phyloP scores from a whole-genome alignment of 306 rosid genomes.

The Quercus alba region DNA sequence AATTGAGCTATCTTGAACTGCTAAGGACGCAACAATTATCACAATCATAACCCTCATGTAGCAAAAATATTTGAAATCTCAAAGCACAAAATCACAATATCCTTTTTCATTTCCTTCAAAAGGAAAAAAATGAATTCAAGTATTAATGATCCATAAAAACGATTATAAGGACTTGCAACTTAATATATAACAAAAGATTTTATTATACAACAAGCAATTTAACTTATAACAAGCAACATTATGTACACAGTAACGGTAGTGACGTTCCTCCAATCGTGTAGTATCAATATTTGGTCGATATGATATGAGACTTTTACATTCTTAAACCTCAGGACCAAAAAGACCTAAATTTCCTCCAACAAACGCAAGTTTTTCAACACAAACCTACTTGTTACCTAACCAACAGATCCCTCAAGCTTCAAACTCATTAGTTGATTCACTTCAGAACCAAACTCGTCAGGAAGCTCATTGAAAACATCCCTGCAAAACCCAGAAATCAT shows the following conservation, averaged over 20 bases:
- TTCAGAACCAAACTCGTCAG: conserved; percentile 94
- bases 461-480: conserved; percentile 92
- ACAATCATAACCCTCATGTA: too few species aligned
- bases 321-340: conserved; percentile 5
- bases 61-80: too few species aligned
- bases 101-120: too few species aligned
- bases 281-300: neutral
- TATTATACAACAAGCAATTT: neutral
- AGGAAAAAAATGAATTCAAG: too few species aligned
- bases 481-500: conserved; percentile 95
- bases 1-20: too few species aligned
- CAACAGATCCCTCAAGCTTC: conserved; percentile 93
- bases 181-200: neutral
- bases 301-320: neutral
- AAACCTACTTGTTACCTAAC: conserved; percentile 33
- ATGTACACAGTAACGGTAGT: conserved; percentile 15
- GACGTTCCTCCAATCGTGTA: neutral
- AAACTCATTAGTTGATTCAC: conserved; percentile 93
- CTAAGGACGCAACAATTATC: too few species aligned
- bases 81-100: too few species aligned
- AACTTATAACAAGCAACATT: neutral
- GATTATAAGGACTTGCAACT: neutral
- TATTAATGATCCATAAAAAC: neutral
- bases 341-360: conserved; percentile 3
- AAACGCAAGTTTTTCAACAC: neutral